A percentile compares a stretch with the other conserved stretches of the same genome.
Evolutionary conservation across 169 alveolate genomes (phyloP).

Genomic region (Plasmodium sp.): DNA sequence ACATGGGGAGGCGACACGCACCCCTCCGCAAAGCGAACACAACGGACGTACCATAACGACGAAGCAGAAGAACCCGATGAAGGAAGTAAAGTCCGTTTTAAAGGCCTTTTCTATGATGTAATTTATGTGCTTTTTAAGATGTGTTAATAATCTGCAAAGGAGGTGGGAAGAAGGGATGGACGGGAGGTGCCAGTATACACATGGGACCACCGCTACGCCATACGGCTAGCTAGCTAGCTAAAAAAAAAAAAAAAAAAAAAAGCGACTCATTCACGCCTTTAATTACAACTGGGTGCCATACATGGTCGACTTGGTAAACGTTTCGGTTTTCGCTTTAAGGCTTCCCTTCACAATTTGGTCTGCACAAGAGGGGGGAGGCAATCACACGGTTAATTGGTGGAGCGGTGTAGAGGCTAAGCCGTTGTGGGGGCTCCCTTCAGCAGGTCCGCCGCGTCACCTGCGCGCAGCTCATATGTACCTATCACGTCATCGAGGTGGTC

Average conservation of each 20-base stretch:
- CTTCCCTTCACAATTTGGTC: conserved; percentile 17
- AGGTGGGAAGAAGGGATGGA: background rate
- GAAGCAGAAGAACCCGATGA: conserved; percentile 34
- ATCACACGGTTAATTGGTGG: background rate
- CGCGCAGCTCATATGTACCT: background rate
- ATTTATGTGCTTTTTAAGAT: conserved; percentile 25
- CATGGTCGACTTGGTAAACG: conserved; percentile 21
- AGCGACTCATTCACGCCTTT: background rate
- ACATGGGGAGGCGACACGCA: background rate
- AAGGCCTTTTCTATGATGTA: conserved; percentile 45
- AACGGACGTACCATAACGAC: conserved; percentile 25
- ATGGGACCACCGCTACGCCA: background rate
- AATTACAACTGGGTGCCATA: background rate
- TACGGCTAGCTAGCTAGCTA: background rate
- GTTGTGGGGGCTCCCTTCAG: background rate
- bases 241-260: background rate
- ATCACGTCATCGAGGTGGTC: conserved; percentile 14
- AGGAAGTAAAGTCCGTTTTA: conserved; percentile 17
- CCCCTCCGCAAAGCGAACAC: background rate
- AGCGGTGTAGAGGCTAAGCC: background rate
- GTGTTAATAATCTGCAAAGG: background rate
- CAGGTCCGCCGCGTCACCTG: background rate
- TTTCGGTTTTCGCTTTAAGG: conserved; percentile 18
- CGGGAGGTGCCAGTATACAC: background rate
- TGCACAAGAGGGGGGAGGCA: background rate